Base-by-base conservation (phyloP, 2,329 filamentous ascomycete genomes). In the Trichophyton schoenleinii region DNA sequence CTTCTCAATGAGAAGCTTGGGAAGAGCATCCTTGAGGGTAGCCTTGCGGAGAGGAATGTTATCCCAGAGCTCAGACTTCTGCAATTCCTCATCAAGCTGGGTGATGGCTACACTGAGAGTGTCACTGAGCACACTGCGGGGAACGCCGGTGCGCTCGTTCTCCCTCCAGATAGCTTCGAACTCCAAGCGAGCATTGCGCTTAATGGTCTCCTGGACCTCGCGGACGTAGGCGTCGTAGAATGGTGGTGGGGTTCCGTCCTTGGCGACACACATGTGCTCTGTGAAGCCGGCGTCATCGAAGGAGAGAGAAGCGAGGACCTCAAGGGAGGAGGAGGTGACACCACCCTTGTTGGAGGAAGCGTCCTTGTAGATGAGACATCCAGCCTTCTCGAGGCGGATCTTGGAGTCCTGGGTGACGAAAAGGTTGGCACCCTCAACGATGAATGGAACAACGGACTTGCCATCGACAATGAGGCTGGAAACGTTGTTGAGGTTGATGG, bases 351-450 rank as follows among this genome's bases (percentile, higher is more conserved):
- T 99, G 61, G 92, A 91, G 42, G 90, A 96, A 3, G 94, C 94
- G 74, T 99, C 94, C 79, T 99, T 99, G 86, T 91, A 96, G 46
- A 99, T 77, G 68, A 97, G 85, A 71, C 90, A 95, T 63, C 94
- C 94, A n/a, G 92, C 91, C 68, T 90, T 87, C 78, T 99, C 94
- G 13, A 99, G 84, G 25, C 91, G 88, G 61, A 97, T 82, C 79
- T 97, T 97, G 68, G 92, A 92, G 70, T 99, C 94, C 75, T 99
- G 94, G 0, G 94, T 96, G 77, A 99, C 95, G 83, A 99, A 99
- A 60, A 99, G 81, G 74, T 97, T 99, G 75, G 94, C 94, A 60
- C 94, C 94, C 77, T 99, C 94, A 52, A 99, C 92, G 60, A 99
- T 94, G 77, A 95, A 99, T 0, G 92, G 91, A 63, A 99, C 87